These are phyloP conservation scores for Parachaetomium inaequale DNA, from an alignment of 495 filamentous ascomycete species.

Conservation along the genomic window DNA sequence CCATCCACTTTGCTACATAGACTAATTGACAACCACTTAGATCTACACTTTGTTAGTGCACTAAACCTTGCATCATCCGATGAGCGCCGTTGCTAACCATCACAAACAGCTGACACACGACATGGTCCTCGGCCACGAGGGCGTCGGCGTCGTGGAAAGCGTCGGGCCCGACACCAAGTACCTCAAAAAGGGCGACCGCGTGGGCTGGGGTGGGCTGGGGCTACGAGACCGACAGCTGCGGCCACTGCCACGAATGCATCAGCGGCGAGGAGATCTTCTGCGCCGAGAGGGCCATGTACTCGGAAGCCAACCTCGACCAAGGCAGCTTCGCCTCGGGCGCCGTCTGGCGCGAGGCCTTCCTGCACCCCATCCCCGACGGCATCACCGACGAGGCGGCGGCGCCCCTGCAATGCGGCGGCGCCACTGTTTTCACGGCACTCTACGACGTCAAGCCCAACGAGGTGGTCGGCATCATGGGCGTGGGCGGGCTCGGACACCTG, in stretches of 20 bases:
- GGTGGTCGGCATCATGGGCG: constrained; percentile 51
- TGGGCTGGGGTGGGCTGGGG: constrained; percentile 59
- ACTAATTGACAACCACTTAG: background rate
- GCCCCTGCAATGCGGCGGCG: constrained; percentile 57
- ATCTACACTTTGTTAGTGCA: constrained; percentile 5
- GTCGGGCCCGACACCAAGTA: constrained; percentile 50
- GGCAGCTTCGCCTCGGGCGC: constrained; percentile 25
- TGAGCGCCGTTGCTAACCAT: background rate
- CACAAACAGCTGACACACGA: background rate
- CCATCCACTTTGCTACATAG: background rate
- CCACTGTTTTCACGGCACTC: constrained; percentile 53
- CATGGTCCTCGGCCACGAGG: constrained; percentile 42
- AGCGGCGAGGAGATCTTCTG: constrained; percentile 25
- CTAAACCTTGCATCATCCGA: background rate
- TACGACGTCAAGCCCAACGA: constrained; percentile 37
- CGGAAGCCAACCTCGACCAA: constrained; percentile 16
- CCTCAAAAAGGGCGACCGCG: constrained; percentile 57
- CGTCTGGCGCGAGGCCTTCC: constrained; percentile 32
- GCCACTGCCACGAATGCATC: constrained; percentile 21
- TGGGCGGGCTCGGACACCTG: constrained; percentile 59
- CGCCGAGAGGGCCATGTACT: constrained; percentile 18
- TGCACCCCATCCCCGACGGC: constrained; percentile 43
- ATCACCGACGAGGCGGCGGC: constrained; percentile 45
- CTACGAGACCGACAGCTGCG: constrained; percentile 37
- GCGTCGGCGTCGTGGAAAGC: constrained; percentile 53